A percentile compares a stretch with the other conserved stretches of the same genome.
These are phyloP conservation scores for Ascochyta viciae-villosae DNA, from an alignment of 2,329 filamentous ascomycete species.

Conservation along the genomic window DNA sequence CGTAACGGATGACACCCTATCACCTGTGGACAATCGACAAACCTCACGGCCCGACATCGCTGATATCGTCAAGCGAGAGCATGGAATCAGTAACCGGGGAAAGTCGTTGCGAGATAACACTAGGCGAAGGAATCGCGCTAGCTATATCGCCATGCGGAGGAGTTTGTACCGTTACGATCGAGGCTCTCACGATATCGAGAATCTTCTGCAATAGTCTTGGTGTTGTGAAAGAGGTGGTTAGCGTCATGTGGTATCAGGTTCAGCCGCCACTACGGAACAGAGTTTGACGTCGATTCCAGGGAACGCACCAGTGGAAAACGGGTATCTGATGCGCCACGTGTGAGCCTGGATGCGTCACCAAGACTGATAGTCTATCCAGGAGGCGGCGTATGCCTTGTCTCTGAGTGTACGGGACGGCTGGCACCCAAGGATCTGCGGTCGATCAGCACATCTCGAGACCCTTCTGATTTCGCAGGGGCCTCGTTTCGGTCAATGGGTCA, in stretches of 20 bases:
- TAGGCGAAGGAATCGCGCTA: neutral
- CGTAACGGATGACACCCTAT: too few species aligned
- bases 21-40: neutral
- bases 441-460: neutral
- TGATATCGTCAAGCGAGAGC: neutral
- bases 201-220: neutral
- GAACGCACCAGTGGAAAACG: neutral
- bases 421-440: neutral
- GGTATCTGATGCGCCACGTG: neutral
- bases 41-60: neutral
- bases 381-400: neutral
- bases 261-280: neutral
- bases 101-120: conserved; percentile 1
- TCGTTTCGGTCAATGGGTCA: neutral
- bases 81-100: neutral
- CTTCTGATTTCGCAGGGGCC: neutral
- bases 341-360: neutral
- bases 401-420: neutral
- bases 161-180: neutral
- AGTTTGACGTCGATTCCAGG: neutral
- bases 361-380: neutral
- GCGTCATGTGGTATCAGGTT: neutral
- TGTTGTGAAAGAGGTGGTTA: neutral
- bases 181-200: neutral
- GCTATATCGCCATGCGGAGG: conserved; percentile 1